phyloP scores from a whole-genome alignment of 2,329 filamentous ascomycete species.

The Myriosclerotinia curreyana region DNA sequence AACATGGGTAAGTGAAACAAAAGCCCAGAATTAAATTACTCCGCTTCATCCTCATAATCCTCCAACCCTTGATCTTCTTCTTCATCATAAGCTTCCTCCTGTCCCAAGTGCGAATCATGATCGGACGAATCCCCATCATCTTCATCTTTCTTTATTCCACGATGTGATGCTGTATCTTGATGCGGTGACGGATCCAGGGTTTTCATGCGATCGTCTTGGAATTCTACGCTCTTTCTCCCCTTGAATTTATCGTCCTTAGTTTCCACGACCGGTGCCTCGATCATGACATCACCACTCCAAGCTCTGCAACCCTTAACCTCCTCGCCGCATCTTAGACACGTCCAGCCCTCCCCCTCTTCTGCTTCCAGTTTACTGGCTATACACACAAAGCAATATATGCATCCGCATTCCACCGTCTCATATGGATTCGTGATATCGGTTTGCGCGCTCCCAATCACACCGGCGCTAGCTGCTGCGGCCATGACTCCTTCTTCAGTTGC shows the following conservation, averaged over 20 bases:
- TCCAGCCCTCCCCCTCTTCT: conserved; percentile 93
- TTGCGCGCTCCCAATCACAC: conserved; percentile 80
- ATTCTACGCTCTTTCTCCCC: conserved; percentile 11
- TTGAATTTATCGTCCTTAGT: neutral
- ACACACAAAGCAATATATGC: conserved; percentile 95
- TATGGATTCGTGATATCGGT: conserved; percentile 97
- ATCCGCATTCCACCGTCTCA: conserved; percentile 82
- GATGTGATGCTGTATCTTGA: neutral
- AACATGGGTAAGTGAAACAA: neutral
- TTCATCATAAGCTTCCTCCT: conserved; percentile 35
- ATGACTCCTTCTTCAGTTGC: conserved; percentile 74
- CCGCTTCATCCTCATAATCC: conserved; percentile 5
- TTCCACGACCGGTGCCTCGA: conserved; percentile 43
- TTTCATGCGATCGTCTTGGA: neutral
- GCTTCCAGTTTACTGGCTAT: conserved; percentile 84
- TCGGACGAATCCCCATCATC: conserved; percentile 24
- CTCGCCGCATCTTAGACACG: conserved; percentile 84
- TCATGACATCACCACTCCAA: conserved; percentile 87
- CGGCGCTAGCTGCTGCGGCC: conserved; percentile 61
- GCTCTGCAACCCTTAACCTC: conserved; percentile 80
- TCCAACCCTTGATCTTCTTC: conserved; percentile 29
- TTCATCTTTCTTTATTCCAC: neutral
- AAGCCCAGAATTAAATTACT: conserved; percentile 1
- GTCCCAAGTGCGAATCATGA: conserved; percentile 28
- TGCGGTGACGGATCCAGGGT: neutral